These are phyloP conservation scores for Deinandra increscens DNA, from an alignment of 129 eudicot genomes.

Conservation along the genomic window DNA sequence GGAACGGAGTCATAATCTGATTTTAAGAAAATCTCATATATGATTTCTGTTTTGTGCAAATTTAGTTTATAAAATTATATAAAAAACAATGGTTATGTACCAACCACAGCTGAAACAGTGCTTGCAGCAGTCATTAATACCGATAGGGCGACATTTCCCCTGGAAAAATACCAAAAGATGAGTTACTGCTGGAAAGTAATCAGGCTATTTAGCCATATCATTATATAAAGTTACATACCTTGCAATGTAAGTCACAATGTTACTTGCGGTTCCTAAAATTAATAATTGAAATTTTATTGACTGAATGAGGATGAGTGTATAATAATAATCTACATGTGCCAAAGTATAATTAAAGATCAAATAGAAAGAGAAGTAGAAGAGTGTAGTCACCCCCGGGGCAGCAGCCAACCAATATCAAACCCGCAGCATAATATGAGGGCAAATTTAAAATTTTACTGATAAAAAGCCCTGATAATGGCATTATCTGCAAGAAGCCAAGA, in stretches of 20 bases:
- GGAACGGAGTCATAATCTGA: slow-evolving; percentile 88
- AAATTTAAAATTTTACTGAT: slow-evolving; percentile 70
- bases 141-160: slow-evolving; percentile 96
- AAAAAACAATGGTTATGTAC: slow-evolving; percentile 40
- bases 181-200: slow-evolving; percentile 20
- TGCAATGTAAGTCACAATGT: slow-evolving; percentile 93
- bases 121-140: slow-evolving; percentile 96
- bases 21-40: neutral
- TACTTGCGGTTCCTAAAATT: slow-evolving; percentile 87
- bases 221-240: slow-evolving; percentile 46
- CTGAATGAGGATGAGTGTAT: slow-evolving; percentile 9
- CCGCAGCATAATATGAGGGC: slow-evolving; percentile 97
- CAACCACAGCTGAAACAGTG: slow-evolving; percentile 89
- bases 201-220: neutral
- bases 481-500: slow-evolving; percentile 55
- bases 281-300: slow-evolving; percentile 23
- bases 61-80: neutral
- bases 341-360: slow-evolving; percentile 16
- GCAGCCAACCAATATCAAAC: slow-evolving; percentile 91
- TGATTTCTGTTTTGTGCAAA: neutral
- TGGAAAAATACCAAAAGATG: slow-evolving; percentile 32
- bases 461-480: slow-evolving; percentile 81
- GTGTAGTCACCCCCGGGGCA: slow-evolving; percentile 83
- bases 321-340: slow-evolving; percentile 12
- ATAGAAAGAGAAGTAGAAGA: slow-evolving; percentile 14